phyloP scores from a whole-genome alignment of 2,329 filamentous ascomycete species.

The Colletotrichum sansevieriae region DNA sequence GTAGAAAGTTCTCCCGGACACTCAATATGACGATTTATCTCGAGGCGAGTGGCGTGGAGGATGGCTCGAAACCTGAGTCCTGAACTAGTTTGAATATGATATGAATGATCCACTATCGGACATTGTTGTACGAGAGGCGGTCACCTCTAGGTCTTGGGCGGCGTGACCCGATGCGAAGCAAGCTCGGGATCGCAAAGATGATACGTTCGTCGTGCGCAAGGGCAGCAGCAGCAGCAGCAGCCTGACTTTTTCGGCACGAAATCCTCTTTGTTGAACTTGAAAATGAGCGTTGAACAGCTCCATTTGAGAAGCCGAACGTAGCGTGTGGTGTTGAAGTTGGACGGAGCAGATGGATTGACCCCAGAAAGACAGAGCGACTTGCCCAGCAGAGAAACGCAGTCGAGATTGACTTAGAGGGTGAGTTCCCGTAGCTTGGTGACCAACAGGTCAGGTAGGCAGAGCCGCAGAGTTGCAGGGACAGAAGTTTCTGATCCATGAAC shows the following conservation, averaged over 20 bases:
- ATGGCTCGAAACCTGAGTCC: conserved; percentile 24
- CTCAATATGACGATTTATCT: conserved; percentile 18
- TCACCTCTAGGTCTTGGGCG: neutral
- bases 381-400: neutral
- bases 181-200: neutral
- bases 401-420: neutral
- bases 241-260: too few species aligned
- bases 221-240: too few species aligned
- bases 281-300: too few species aligned
- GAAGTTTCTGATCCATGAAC: too few species aligned
- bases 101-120: conserved; percentile 12
- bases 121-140: conserved; percentile 6
- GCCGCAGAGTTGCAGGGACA: too few species aligned
- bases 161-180: neutral
- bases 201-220: too few species aligned
- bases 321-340: too few species aligned
- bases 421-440: neutral
- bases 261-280: too few species aligned
- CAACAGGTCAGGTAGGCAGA: neutral
- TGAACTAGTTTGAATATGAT: conserved; percentile 7
- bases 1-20: conserved; percentile 22
- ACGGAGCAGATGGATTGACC: neutral
- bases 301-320: neutral
- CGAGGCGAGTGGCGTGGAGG: conserved; percentile 21
- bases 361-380: too few species aligned